Evolutionary conservation across 371 early-diverging fungal genomes (phyloP), one percentile per base, ranked within the genome.

Genomic region (Mortierella sp.): DNA sequence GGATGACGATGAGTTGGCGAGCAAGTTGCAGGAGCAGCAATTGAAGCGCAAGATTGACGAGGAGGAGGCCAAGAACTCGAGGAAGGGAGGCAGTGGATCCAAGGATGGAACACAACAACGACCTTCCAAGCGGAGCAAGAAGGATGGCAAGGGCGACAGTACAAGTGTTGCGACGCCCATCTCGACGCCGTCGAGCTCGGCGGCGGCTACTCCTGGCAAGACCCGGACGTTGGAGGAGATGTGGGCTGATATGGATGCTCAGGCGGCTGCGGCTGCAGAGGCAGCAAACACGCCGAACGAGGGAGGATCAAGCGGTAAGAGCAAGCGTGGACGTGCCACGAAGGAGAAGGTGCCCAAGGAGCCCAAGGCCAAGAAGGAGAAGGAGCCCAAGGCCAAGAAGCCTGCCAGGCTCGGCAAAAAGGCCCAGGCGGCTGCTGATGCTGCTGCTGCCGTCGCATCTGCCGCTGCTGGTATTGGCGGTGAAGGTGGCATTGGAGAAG

Each of bases 1-100:
- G 81, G 97, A 96, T 83, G 96, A 97, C 75, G 95, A 95, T 71
- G 92, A 93, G 80, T 58, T 92, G 63, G 92, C 92, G 68, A 88
- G 88, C 60, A 92, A 93, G 70, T 72, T 93, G 51, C 83, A 84
- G 63, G 91, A 92, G 70, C 89, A 90, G 72, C 92, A 92, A 77
- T 70, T 92, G 54, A 92, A 93, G 77, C 90, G 92, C 51, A 93
- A 93, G 78, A 91, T 90, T 1, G 92, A 92, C 51, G 92, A 92
- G 58, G 92, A 91, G 55, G 91, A 91, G 46, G 83, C 81, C 72
- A 82, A 81, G 60, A 89, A 74, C 75, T 87, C 73, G 27, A 56
- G 82, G 27, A 85, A 85, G 65, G 78, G 78, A 14, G 51, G 60
- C 2, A 32, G 35, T 29, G 35, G 63, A 29, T 38, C 74, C 46